A percentile compares a stretch with the other conserved stretches of the same genome.
These are phyloP conservation scores for Sindora glabra DNA, from an alignment of 306 rosid species.

Conservation along the genomic window DNA sequence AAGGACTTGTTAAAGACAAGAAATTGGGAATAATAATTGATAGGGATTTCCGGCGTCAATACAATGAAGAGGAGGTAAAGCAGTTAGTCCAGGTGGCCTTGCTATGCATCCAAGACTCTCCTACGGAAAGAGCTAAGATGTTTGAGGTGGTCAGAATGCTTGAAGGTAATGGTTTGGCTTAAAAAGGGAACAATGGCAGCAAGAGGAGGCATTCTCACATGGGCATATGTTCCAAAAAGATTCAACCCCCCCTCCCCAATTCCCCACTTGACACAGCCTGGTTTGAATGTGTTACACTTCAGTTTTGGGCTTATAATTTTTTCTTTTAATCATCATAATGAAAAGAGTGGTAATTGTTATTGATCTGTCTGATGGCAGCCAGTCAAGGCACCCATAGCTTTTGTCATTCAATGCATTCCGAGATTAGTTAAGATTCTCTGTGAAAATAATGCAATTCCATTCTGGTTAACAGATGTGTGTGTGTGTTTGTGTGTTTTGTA, in stretches of 20 bases:
- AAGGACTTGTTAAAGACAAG: constrained; percentile 72
- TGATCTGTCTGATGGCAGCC: constrained; percentile 24
- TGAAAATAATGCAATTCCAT: constrained; percentile 26
- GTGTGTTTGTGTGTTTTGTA: too few species aligned
- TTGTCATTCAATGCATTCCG: constrained; percentile 40
- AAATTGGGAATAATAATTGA: constrained; percentile 70
- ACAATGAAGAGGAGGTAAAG: constrained; percentile 55
- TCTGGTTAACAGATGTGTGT: too few species aligned
- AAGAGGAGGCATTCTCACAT: too few species aligned
- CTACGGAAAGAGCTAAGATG: constrained; percentile 86
- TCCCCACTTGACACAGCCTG: constrained; percentile 57
- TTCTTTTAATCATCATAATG: constrained; percentile 28
- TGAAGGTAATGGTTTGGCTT: constrained; percentile 85
- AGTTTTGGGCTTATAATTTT: constrained; percentile 57
- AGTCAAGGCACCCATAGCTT: constrained; percentile 30
- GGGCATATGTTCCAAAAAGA: constrained; percentile 62
- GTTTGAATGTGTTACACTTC: constrained; percentile 21
- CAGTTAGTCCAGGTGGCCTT: constrained; percentile 80
- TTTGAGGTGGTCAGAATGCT: constrained; percentile 92
- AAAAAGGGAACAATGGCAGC: constrained; percentile 94
- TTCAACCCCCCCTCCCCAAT: constrained; percentile 27
- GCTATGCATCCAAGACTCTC: constrained; percentile 75
- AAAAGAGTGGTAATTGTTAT: constrained; percentile 16
- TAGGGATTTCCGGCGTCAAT: constrained; percentile 56
- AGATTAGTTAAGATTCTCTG: constrained; percentile 26